A percentile compares a stretch with the other conserved stretches of the same genome.
These are phyloP conservation scores for Nymphaea colorata DNA, from an alignment of 164 flowering plant genomes.

Conservation along the genomic window DNA sequence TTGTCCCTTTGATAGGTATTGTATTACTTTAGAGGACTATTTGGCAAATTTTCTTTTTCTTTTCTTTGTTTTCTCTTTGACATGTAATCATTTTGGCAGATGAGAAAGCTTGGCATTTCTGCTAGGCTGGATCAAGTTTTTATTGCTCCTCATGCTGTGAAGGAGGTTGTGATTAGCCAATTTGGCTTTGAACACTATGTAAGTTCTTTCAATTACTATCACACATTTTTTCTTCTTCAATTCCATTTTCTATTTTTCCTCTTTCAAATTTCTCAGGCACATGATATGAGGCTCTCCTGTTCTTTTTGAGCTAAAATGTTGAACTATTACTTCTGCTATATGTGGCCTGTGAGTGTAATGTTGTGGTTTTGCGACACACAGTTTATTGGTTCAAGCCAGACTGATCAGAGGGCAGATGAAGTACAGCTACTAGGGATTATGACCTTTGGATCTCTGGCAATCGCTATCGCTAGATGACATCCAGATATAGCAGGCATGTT, in stretches of 20 bases:
- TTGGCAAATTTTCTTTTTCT: not conserved
- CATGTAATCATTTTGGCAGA: conserved; percentile 27
- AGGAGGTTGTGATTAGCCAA: conserved; percentile 68
- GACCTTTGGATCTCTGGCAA: conserved; percentile 97
- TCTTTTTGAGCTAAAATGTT: not conserved
- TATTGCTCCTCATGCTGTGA: conserved; percentile 86
- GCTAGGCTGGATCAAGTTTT: conserved; percentile 89
- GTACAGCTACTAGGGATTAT: conserved; percentile 41
- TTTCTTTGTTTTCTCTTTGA: not conserved
- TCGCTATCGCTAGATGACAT: conserved; percentile 73
- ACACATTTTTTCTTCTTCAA: no score
- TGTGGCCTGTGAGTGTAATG: not conserved
- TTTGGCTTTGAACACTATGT: conserved; percentile 66
- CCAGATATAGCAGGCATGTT: conserved; percentile 81
- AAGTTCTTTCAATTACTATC: conserved; percentile 15
- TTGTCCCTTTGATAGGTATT: conserved; percentile 9
- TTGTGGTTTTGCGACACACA: conserved; percentile 12
- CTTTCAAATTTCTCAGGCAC: no score
- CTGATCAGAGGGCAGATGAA: conserved; percentile 66
- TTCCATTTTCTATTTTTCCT: no score
- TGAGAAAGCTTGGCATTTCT: conserved; percentile 61
- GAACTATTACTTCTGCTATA: not conserved
- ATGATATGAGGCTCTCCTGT: no score
- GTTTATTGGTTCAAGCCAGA: conserved; percentile 76
- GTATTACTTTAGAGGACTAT: not conserved